A percentile compares a stretch with the other conserved stretches of the same genome.
Evolutionary conservation across 768 basidiomycete species (phyloP).

Genomic region (Brasilioporus rufonigricans): DNA sequence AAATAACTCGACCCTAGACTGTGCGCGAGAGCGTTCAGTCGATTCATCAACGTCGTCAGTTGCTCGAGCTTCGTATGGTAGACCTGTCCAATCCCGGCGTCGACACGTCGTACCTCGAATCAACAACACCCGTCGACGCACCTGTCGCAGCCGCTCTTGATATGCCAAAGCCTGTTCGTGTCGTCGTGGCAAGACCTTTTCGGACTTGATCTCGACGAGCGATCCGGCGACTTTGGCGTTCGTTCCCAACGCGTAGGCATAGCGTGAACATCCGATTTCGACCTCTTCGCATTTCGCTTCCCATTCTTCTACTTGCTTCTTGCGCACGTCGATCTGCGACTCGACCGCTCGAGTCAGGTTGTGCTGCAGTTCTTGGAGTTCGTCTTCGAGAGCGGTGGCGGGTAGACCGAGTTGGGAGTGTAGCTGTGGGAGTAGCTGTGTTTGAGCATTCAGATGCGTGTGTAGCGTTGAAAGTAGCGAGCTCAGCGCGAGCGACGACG

Average conservation of each 20-base stretch:
- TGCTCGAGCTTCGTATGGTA: slow-evolving; percentile 81
- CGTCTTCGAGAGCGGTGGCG: slow-evolving; percentile 74
- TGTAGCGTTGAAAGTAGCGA: slow-evolving; percentile 75
- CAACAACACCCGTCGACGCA: slow-evolving; percentile 33
- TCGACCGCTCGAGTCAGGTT: slow-evolving; percentile 77
- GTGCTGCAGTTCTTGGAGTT: slow-evolving; percentile 69
- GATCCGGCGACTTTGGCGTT: slow-evolving; percentile 63
- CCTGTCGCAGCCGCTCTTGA: slow-evolving; percentile 80
- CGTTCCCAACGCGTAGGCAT: slow-evolving; percentile 68
- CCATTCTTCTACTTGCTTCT: slow-evolving; percentile 79
- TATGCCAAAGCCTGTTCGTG: slow-evolving; percentile 65
- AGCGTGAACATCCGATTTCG: slow-evolving; percentile 63
- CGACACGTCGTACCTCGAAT: slow-evolving; percentile 19
- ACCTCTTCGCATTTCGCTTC: slow-evolving; percentile 57
- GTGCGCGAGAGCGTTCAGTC: slow-evolving; percentile 55
- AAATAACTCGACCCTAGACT: slow-evolving; percentile 64
- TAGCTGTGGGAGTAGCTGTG: slow-evolving; percentile 75
- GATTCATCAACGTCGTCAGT: slow-evolving; percentile 64
- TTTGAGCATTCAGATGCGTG: slow-evolving; percentile 75
- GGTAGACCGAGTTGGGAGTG: slow-evolving; percentile 86
- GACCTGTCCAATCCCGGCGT: slow-evolving; percentile 36
- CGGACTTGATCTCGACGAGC: slow-evolving; percentile 68
- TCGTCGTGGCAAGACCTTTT: slow-evolving; percentile 68
- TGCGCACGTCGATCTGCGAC: slow-evolving; percentile 61
- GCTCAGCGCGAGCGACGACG: slow-evolving; percentile 45